A percentile compares a stretch with the other conserved stretches of the same genome.
phyloP scores from a whole-genome alignment of 2,329 filamentous ascomycete genomes.

The Triangularia verruculosa region DNA sequence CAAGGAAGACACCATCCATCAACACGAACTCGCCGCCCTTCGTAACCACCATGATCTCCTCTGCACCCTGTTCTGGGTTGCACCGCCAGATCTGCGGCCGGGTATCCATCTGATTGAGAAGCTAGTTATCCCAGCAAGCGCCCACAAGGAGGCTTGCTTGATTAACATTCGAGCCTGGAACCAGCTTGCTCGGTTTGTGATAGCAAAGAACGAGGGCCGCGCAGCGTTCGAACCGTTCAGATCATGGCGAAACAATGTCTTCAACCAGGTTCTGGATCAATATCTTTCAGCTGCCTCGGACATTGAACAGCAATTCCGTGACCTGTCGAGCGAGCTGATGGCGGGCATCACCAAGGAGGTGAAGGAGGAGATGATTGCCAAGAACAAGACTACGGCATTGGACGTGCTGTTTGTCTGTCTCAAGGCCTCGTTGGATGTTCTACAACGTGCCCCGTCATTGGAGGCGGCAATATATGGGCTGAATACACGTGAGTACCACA shows the following conservation, averaged over 20 bases:
- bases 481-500: conserved; percentile 39
- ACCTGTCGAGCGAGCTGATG: conserved; percentile 44
- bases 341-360: conserved; percentile 43
- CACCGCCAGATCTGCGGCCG: conserved; percentile 54
- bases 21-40: conserved; percentile 61
- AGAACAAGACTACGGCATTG: conserved; percentile 52
- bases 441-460: conserved; percentile 45
- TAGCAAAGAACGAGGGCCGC: conserved; percentile 43
- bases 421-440: conserved; percentile 49
- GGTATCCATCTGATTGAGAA: conserved; percentile 54
- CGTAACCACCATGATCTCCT: conserved; percentile 68
- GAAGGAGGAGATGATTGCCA: conserved; percentile 48
- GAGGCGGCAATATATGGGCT: conserved; percentile 48
- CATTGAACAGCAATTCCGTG: conserved; percentile 53
- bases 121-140: conserved; percentile 56
- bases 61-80: conserved; percentile 63
- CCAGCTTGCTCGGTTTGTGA: conserved; percentile 58
- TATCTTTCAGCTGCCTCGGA: conserved; percentile 55
- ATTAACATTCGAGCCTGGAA: conserved; percentile 63
- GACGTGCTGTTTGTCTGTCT: conserved; percentile 51
- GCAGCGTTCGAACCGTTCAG: conserved; percentile 49
- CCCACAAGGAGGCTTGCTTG: conserved; percentile 64
- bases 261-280: conserved; percentile 56
- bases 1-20: conserved; percentile 58
- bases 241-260: conserved; percentile 56